These are phyloP conservation scores for Gnomoniopsis smithogilvyi DNA, from an alignment of 2,329 filamentous ascomycete species.

Conservation along the genomic window DNA sequence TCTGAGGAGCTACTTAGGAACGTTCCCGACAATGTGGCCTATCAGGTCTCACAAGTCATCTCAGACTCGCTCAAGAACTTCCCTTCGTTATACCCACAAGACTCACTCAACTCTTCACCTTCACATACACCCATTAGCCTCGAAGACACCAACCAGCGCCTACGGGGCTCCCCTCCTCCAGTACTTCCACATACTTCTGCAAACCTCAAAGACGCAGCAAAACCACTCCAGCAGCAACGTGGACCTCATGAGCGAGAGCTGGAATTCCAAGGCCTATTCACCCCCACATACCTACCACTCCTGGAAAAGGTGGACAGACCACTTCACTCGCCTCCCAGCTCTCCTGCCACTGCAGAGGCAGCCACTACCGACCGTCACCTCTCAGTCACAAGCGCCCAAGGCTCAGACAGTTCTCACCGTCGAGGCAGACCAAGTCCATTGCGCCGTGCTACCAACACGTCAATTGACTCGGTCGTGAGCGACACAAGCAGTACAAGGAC, in stretches of 20 bases:
- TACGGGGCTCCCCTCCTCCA: constrained; percentile 35
- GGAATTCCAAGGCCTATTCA: constrained; percentile 62
- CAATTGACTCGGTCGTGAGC: constrained; percentile 51
- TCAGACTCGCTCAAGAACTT: constrained; percentile 41
- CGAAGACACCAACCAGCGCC: constrained; percentile 18
- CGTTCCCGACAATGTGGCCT: constrained; percentile 43
- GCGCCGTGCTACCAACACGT: constrained; percentile 45
- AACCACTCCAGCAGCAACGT: constrained; percentile 13
- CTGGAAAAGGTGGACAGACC: constrained; percentile 44
- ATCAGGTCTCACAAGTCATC: constrained; percentile 44
- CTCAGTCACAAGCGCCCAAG: constrained; percentile 1
- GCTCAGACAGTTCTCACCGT: not conserved
- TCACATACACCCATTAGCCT: constrained; percentile 10
- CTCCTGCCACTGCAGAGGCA: constrained; percentile 16
- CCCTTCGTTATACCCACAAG: constrained; percentile 35
- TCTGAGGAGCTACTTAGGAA: constrained; percentile 47
- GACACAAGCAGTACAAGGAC: constrained; percentile 35
- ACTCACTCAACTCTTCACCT: not conserved
- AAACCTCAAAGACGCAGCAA: constrained; percentile 32
- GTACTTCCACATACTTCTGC: constrained; percentile 37
- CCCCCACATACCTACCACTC: constrained; percentile 59
- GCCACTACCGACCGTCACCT: not conserved
- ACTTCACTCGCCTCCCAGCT: constrained; percentile 2
- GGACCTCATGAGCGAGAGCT: constrained; percentile 53
- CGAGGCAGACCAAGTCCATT: constrained; percentile 26